Base-by-base conservation (phyloP, 2,329 filamentous ascomycete species). In the Teratosphaeriaceae sp. region DNA sequence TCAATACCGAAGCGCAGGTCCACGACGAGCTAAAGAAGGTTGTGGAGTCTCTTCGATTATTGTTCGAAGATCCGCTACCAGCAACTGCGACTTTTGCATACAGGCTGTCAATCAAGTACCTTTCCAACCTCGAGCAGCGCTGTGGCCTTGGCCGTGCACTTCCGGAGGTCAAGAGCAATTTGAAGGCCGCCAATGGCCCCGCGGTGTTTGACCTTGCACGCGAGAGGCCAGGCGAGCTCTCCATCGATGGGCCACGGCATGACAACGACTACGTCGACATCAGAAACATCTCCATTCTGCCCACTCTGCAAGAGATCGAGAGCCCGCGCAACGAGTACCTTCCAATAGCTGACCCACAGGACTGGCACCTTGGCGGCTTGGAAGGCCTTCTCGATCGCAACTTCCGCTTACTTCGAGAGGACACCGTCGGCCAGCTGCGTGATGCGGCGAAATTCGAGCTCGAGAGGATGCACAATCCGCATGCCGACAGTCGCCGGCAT, bases 351-450 rank as follows among this genome's bases (percentile, higher is more conserved):
- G 65, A 74, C 51, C 52, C 66, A 2, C 53, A 58, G 0, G 58
- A 60, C 7, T 66, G 65, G 44, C 68, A 75, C 48, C 55, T 67
- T 13, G 50, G 56, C 3, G 70, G 72, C 1, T 65, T 73, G 9
- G 58, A 56, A 3, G 73, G 75, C 2, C 65, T 75, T 1, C 55
- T 80, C 0, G 76, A 79, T 54, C 63, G 70, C 42, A 70, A 79
- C 42, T 80, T 80, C 38, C 68, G 76, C 13, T 66, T 79, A 1
- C 55, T 79, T 1, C 66, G 76, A 2, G 73, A 79, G 55, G 75
- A 80, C 48, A 75, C 70, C 0, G 62, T 79, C 2, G 73, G 73
- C 0, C 70, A 76, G 44, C 60, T 80, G 3, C 65, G 73, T 27
- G 71, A 78, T 49, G 67, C 67, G 2, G 67, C 75, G 2, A 63